Percentiles rank a stretch among this genome's conserved stretches.
Evolutionary conservation across 202 grass and related monocot genomes (phyloP).

Genomic region (Digitaria exilis): DNA sequence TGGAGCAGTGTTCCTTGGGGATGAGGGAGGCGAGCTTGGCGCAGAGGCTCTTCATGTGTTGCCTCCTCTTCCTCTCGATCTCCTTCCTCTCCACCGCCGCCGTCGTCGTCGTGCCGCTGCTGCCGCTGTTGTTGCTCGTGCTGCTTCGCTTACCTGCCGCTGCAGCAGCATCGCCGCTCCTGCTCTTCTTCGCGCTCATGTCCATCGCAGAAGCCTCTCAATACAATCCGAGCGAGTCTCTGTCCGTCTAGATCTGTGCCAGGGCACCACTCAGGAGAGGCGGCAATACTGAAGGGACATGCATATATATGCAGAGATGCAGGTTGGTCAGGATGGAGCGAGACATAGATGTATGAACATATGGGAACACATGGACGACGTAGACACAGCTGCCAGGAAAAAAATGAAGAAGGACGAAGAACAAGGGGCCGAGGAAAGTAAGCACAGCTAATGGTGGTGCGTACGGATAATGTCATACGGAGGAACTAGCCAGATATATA

Average conservation of each 20-base stretch:
- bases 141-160: not conserved
- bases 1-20: slow-evolving; percentile 46
- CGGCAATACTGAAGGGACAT: not conserved
- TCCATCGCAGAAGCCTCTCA: not conserved
- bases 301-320: not conserved
- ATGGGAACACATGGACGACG: not conserved
- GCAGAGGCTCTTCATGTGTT: slow-evolving; percentile 62
- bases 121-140: not conserved
- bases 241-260: not conserved
- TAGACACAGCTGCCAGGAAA: not conserved
- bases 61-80: slow-evolving; percentile 59
- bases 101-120: not conserved
- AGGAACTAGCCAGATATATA: too few species aligned
- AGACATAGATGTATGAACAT: not conserved
- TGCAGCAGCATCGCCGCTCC: not conserved
- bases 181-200: not conserved
- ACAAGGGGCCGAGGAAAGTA: not conserved
- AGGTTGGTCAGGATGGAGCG: not conserved
- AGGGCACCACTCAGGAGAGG: not conserved
- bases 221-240: not conserved
- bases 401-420: not conserved
- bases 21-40: slow-evolving; percentile 53
- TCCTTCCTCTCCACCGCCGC: slow-evolving; percentile 52
- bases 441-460: not conserved
- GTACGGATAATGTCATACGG: slow-evolving; percentile 6